Evolutionary conservation across 345 rosid genomes (phyloP).

Genomic region (Gossypium raimondii): DNA sequence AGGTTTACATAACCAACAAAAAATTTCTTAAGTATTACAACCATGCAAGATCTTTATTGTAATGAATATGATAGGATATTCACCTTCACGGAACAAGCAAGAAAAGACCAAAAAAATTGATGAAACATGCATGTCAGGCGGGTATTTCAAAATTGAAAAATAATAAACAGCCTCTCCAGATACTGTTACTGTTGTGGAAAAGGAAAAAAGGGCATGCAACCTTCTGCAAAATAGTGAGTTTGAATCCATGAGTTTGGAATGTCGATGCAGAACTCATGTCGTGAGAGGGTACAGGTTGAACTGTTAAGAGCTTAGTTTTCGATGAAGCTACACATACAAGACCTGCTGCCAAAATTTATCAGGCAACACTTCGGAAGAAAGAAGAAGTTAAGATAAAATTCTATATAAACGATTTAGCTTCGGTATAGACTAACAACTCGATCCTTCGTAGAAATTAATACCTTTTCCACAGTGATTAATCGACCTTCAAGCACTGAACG

Average conservation of each 20-base stretch:
- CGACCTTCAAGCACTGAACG: constrained; percentile 67
- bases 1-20: neutral
- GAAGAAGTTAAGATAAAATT: constrained; percentile 18
- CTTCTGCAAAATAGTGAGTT: constrained; percentile 47
- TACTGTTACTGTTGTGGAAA: constrained; percentile 32
- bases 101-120: constrained; percentile 8
- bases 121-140: constrained; percentile 14
- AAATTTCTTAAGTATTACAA: neutral
- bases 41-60: neutral
- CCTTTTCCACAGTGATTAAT: constrained; percentile 60
- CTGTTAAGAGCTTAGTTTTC: constrained; percentile 62
- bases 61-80: constrained; percentile 9
- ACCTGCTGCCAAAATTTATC: constrained; percentile 71
- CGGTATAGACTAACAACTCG: neutral
- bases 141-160: constrained; percentile 16
- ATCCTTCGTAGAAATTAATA: constrained; percentile 17
- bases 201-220: constrained; percentile 41
- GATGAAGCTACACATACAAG: constrained; percentile 66
- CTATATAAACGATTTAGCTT: constrained; percentile 15
- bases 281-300: constrained; percentile 44
- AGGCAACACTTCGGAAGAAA: constrained; percentile 38
- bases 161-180: constrained; percentile 28
- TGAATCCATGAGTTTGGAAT: constrained; percentile 50
- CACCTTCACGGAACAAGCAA: constrained; percentile 19
- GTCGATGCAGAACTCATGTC: constrained; percentile 53